phyloP scores from a whole-genome alignment of 495 filamentous ascomycete genomes.

The Neurospora discreta region DNA sequence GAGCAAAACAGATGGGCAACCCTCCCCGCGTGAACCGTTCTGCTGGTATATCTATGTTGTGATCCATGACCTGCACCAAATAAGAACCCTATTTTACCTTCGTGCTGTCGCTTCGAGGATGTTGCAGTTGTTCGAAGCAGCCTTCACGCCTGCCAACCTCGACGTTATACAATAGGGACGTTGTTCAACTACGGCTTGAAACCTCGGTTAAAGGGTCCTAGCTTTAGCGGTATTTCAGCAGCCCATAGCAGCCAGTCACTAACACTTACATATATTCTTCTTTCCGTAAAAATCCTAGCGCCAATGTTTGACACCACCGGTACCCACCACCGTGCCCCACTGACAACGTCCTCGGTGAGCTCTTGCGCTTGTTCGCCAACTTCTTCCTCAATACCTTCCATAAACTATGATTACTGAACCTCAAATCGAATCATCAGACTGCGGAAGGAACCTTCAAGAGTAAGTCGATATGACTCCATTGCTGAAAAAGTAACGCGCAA shows the following conservation, averaged over 20 bases:
- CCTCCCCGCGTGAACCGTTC: background rate
- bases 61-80: background rate
- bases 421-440: background rate
- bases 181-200: too few relatives aligned
- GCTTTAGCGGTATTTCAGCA: background rate
- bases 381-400: background rate
- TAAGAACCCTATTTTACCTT: background rate
- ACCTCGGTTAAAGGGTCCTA: fast-evolving
- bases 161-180: too few relatives aligned
- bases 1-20: background rate
- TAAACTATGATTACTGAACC: background rate
- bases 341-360: background rate
- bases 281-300: background rate
- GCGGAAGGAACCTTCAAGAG: background rate
- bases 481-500: background rate
- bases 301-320: background rate
- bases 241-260: fast-evolving
- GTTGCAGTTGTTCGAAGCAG: too few relatives aligned
- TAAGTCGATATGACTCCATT: fast-evolving
- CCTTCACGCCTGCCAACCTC: too few relatives aligned
- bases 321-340: background rate
- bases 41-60: background rate
- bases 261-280: background rate
- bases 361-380: too few relatives aligned
- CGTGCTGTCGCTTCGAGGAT: too few relatives aligned